Percentiles rank a stretch among this genome's conserved stretches.
phyloP scores from a whole-genome alignment of 768 basidiomycete species.

The Russula vinacea region DNA sequence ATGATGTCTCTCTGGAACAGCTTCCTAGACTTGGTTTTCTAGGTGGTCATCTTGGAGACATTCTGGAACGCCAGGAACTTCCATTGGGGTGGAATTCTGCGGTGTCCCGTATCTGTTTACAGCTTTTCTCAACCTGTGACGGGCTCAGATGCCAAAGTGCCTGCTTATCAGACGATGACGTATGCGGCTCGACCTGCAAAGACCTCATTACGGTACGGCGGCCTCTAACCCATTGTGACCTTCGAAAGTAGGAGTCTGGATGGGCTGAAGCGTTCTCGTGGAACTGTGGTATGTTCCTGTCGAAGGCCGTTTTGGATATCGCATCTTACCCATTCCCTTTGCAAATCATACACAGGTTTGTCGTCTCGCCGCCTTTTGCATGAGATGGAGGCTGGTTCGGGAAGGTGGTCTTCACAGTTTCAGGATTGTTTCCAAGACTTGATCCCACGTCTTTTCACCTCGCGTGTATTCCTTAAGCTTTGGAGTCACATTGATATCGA shows the following conservation, averaged over 20 bases:
- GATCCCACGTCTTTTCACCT: neutral
- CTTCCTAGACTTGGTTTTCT: neutral
- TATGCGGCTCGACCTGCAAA: constrained; percentile 17
- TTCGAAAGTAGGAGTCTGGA: constrained; percentile 7
- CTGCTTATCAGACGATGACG: constrained; percentile 24
- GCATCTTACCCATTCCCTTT: constrained; percentile 1
- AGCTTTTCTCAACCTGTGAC: neutral
- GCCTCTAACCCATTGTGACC: constrained; percentile 12
- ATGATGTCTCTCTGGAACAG: neutral
- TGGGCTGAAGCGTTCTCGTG: constrained; percentile 1
- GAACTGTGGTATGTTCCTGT: constrained; percentile 1
- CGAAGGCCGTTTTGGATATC: constrained; percentile 5
- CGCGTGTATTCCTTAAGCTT: too few relatives aligned
- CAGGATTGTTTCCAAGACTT: neutral
- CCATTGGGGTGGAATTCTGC: neutral
- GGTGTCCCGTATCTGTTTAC: neutral
- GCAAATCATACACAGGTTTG: neutral
- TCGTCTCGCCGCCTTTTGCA: neutral
- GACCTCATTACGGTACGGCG: neutral
- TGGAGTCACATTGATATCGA: neutral
- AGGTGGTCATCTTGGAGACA: neutral
- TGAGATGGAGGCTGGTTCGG: neutral
- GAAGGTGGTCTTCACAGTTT: neutral
- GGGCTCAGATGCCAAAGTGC: neutral
- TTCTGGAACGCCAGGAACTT: constrained; percentile 1